Evolutionary conservation across 1,284 basidiomycete species (phyloP).

Genomic region (Earliella scabrosa): DNA sequence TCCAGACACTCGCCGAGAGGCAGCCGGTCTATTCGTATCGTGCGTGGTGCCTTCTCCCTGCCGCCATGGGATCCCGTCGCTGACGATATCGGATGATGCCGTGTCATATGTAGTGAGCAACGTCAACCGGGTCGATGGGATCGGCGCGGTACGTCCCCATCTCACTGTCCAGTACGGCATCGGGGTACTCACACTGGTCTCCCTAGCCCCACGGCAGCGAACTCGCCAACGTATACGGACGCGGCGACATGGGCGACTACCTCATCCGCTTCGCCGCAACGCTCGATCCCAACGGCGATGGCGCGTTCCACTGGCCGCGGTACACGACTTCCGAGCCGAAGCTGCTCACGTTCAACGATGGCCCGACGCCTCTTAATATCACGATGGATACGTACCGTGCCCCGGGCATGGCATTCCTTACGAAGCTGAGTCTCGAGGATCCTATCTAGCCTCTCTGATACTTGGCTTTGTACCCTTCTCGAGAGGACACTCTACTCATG

Average conservation of each 20-base stretch:
- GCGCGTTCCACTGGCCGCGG: constrained; percentile 48
- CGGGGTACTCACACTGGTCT: constrained; percentile 15
- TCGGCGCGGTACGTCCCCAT: constrained; percentile 44
- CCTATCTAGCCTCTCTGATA: too few species aligned
- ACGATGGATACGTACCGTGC: constrained; percentile 46
- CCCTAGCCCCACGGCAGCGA: constrained; percentile 17
- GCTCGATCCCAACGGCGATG: constrained; percentile 39
- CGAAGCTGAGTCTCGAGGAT: constrained; percentile 6
- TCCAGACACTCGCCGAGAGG: constrained; percentile 39
- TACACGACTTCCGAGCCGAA: constrained; percentile 43
- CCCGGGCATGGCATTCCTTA: constrained; percentile 29
- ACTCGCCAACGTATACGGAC: constrained; percentile 16
- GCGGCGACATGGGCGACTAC: constrained; percentile 20
- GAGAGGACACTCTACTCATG: too few species aligned
- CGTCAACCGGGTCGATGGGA: constrained; percentile 43
- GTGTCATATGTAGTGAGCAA: constrained; percentile 45
- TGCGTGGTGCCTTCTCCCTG: too few species aligned
- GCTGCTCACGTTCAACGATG: constrained; percentile 51
- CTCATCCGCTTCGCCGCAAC: constrained; percentile 22
- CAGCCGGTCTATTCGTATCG: constrained; percentile 53
- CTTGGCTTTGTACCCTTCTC: too few species aligned
- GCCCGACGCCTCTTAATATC: constrained; percentile 36
- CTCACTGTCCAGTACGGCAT: constrained; percentile 14
- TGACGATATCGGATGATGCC: too few species aligned
- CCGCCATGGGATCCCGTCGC: too few species aligned